Evolutionary conservation across 2,329 filamentous ascomycete genomes (phyloP).

Genomic region (Neoscytalidium dimidiatum): DNA sequence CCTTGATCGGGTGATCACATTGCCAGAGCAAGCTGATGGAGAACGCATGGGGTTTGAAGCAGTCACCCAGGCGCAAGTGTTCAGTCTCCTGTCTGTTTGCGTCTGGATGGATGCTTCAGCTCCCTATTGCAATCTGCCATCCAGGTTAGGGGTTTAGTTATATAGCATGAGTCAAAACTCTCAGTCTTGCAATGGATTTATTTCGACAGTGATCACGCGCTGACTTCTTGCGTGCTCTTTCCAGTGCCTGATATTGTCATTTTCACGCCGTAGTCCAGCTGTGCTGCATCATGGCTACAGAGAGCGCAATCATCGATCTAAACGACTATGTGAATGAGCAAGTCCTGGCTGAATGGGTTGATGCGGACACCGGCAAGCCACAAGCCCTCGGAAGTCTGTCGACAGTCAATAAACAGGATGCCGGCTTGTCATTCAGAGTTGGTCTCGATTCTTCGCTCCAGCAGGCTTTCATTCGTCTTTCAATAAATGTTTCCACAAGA

Average conservation of each 20-base stretch:
- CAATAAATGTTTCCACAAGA: slow-evolving; percentile 4
- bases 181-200: neutral
- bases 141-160: no score
- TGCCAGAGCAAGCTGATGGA: no score
- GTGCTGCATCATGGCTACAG: neutral
- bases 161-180: no score
- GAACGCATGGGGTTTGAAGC: no score
- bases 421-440: neutral
- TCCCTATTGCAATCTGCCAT: neutral
- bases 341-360: slow-evolving; percentile 13
- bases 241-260: neutral
- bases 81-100: neutral
- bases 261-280: neutral
- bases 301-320: neutral
- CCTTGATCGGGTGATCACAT: no score
- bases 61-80: no score
- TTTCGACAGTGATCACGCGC: neutral
- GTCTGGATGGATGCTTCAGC: neutral
- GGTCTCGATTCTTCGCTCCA: neutral
- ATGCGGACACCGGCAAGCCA: neutral
- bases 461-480: slow-evolving; percentile 11
- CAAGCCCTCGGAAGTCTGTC: slow-evolving; percentile 4
- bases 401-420: slow-evolving; percentile 8
- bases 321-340: neutral
- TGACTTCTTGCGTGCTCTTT: neutral